phyloP scores from a whole-genome alignment of 306 rosid species.

The Sicyos baderoa region DNA sequence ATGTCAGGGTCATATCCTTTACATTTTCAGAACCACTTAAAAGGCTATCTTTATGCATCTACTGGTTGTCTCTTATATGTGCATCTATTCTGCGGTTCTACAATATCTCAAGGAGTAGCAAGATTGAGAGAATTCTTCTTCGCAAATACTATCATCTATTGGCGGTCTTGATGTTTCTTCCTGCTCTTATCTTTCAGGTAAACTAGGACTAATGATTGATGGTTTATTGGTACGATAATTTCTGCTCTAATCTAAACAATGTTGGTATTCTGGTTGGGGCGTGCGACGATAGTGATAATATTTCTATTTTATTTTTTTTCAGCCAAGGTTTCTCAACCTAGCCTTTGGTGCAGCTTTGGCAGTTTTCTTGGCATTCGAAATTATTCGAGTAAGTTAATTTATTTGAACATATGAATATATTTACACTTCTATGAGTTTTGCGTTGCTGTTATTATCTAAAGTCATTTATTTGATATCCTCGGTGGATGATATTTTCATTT shows the following conservation, averaged over 20 bases:
- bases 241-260: not conserved
- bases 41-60: constrained; percentile 63
- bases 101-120: constrained; percentile 81
- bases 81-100: constrained; percentile 71
- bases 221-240: constrained; percentile 5
- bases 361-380: constrained; percentile 74
- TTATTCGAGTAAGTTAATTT: constrained; percentile 65
- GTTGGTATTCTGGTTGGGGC: not conserved
- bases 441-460: not conserved
- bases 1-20: constrained; percentile 79
- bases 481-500: not conserved
- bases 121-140: constrained; percentile 88
- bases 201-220: constrained; percentile 24
- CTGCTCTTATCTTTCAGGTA: constrained; percentile 96
- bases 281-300: constrained; percentile 2
- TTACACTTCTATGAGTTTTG: not conserved
- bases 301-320: constrained; percentile 29
- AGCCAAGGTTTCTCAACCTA: constrained; percentile 85
- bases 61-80: constrained; percentile 62
- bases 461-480: constrained; percentile 4
- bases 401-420: not conserved
- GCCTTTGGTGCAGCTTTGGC: constrained; percentile 90
- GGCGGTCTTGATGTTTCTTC: constrained; percentile 91
- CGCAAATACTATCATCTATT: constrained; percentile 88
- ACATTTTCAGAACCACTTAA: constrained; percentile 74